A percentile compares a stretch with the other conserved stretches of the same genome.
Evolutionary conservation across 2,329 filamentous ascomycete genomes (phyloP).

Genomic region (Madurella mycetomatis): DNA sequence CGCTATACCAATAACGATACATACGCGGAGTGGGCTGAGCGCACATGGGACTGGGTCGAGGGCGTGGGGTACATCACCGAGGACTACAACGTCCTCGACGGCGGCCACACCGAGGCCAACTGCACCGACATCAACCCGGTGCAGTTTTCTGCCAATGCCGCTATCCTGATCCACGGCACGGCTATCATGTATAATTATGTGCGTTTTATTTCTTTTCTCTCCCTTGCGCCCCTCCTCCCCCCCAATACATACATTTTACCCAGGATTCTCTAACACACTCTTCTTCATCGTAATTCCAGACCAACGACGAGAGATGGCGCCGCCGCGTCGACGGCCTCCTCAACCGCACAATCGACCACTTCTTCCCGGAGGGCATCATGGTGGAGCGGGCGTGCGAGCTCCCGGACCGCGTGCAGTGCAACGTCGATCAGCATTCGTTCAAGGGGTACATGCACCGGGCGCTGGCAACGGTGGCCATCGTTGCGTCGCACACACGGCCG

Average conservation of each 20-base stretch:
- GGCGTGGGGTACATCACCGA: slow-evolving; percentile 44
- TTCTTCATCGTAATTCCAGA: slow-evolving; percentile 30
- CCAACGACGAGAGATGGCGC: slow-evolving; percentile 48
- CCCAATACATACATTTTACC: neutral
- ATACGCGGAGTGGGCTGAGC: slow-evolving; percentile 49
- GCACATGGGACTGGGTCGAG: slow-evolving; percentile 48
- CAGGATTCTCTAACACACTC: neutral
- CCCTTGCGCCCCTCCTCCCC: too few relatives aligned
- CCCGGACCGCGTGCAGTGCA: slow-evolving; percentile 44
- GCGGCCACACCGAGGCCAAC: slow-evolving; percentile 46
- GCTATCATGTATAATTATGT: slow-evolving; percentile 62
- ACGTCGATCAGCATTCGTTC: slow-evolving; percentile 55
- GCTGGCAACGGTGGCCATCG: slow-evolving; percentile 41
- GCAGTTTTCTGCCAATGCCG: slow-evolving; percentile 60
- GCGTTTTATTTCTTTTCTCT: slow-evolving; percentile 29
- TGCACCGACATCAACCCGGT: slow-evolving; percentile 52
- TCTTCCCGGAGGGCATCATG: slow-evolving; percentile 37
- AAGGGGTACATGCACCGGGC: slow-evolving; percentile 52
- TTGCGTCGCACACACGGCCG: slow-evolving; percentile 4
- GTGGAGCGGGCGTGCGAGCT: slow-evolving; percentile 52
- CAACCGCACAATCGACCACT: slow-evolving; percentile 32
- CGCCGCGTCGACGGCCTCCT: slow-evolving; percentile 46
- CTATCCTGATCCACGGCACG: slow-evolving; percentile 53
- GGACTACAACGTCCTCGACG: slow-evolving; percentile 58
- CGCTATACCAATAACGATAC: slow-evolving; percentile 51